Evolutionary conservation across 2,329 filamentous ascomycete genomes (phyloP), one percentile per base, ranked within the genome.

Genomic region (Aureobasidium sp.): DNA sequence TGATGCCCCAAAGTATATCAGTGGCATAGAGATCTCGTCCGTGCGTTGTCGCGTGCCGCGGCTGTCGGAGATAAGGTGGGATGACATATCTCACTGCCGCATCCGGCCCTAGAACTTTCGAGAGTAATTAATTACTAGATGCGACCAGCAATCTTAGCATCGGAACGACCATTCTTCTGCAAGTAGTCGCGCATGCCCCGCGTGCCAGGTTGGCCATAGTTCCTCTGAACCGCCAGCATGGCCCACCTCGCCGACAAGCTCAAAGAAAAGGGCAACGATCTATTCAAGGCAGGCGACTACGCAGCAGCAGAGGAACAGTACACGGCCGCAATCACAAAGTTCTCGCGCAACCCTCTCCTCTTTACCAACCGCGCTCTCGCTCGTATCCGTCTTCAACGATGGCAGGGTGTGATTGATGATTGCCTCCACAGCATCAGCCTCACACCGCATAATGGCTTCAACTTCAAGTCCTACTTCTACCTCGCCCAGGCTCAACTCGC

Each of bases 311-410:
- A 91, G 65, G 80, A 79, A 24, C 76, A 86, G 63, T 93, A 93
- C 74, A 87, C 87, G 5, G 84, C 89, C 73, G 89, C 89, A 78
- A 92, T 96, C 68, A 85, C 89, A 69, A 85, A 86, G 71, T 90
- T 96, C 74, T 82, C 89, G 4, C 82, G 79, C 61, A 94, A 96
- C 71, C 84, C 88, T 1, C 80, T 88, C 34, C 82, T 96, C 56
- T 97, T 92, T 76, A 93, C 91, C 43, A 97, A 97, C 76, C 89
- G 92, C 60, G 90, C 92, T 57, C 88, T 96, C 76, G 86, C 88
- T 3, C 85, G 92, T 44, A 80, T 94, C 63, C 89, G 88, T 75
- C 82, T 96, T 26, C 77, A 82, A 64, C 80, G 85, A 68, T 95
- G 87, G 84, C 82, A 89, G 34, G 85, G 81, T 10, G 91, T 88